phyloP scores from a whole-genome alignment of 202 grass and related monocot genomes.

The Schoenoplectus triqueter region DNA sequence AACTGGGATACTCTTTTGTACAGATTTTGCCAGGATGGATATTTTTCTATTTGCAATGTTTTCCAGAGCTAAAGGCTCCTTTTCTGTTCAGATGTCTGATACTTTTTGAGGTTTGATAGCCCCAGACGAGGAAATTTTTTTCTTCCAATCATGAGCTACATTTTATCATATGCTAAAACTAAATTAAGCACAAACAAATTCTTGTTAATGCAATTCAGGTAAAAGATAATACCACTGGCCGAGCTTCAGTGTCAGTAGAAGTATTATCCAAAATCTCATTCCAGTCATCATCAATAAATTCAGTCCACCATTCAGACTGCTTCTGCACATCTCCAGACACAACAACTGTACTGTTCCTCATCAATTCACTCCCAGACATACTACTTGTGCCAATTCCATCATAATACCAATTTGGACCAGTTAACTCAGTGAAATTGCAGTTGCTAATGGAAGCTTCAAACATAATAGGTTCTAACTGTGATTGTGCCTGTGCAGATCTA shows the following conservation, averaged over 20 bases:
- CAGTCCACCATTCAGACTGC: conserved; percentile 81
- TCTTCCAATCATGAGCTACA: neutral
- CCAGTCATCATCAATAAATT: conserved; percentile 80
- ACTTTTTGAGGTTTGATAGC: neutral
- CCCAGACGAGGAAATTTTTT: neutral
- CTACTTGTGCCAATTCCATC: conserved; percentile 53
- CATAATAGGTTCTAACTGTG: conserved; percentile 53
- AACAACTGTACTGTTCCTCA: conserved; percentile 39
- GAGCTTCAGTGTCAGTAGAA: conserved; percentile 39
- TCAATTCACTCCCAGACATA: conserved; percentile 50
- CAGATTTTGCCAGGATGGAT: neutral
- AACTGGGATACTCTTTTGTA: neutral
- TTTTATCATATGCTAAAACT: conserved; percentile 9
- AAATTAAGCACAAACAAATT: conserved; percentile 6
- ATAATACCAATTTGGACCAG: conserved; percentile 64
- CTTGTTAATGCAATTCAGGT: neutral
- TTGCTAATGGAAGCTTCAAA: conserved; percentile 52
- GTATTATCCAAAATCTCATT: conserved; percentile 61
- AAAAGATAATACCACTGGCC: conserved; percentile 55
- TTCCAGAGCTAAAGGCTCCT: neutral
- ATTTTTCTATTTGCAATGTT: neutral
- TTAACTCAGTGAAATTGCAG: conserved; percentile 49
- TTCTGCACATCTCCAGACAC: conserved; percentile 63
- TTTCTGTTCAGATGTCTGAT: neutral
- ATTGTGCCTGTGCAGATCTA: conserved; percentile 43